Evolutionary conservation across 2,329 filamentous ascomycete species (phyloP).

Genomic region (Fusarium keratoplasticum): DNA sequence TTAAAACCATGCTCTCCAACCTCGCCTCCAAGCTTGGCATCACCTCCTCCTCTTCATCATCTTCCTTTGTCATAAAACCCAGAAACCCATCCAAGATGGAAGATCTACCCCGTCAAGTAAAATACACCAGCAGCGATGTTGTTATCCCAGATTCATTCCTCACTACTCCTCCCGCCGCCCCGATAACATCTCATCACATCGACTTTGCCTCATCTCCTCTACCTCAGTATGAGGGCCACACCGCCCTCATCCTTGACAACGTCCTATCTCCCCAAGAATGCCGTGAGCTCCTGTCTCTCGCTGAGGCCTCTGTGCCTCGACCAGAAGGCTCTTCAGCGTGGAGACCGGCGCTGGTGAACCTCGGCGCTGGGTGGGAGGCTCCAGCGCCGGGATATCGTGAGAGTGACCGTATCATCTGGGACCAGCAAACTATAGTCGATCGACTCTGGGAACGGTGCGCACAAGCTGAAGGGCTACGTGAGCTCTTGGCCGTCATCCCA

Average conservation of each 20-base stretch:
- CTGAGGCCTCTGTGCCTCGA: slow-evolving; percentile 61
- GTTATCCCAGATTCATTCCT: slow-evolving; percentile 60
- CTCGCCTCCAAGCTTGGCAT: slow-evolving; percentile 41
- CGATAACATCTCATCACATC: slow-evolving; percentile 59
- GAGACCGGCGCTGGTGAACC: slow-evolving; percentile 76
- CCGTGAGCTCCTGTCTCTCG: slow-evolving; percentile 60
- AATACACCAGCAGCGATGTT: slow-evolving; percentile 50
- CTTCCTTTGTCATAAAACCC: slow-evolving; percentile 3
- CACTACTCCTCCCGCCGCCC: slow-evolving; percentile 48
- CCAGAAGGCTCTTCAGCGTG: slow-evolving; percentile 58
- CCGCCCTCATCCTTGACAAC: slow-evolving; percentile 71
- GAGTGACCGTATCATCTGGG: slow-evolving; percentile 83
- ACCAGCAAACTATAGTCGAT: slow-evolving; percentile 70
- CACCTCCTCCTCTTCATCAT: not conserved
- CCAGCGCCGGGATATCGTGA: slow-evolving; percentile 68
- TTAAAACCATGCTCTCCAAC: slow-evolving; percentile 35
- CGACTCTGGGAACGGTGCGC: slow-evolving; percentile 72
- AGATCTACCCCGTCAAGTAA: not conserved
- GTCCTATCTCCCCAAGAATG: slow-evolving; percentile 70
- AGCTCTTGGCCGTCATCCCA: slow-evolving; percentile 53
- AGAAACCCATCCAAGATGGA: slow-evolving; percentile 9
- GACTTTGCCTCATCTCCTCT: slow-evolving; percentile 63
- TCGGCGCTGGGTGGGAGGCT: slow-evolving; percentile 70
- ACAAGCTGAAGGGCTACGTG: slow-evolving; percentile 54
- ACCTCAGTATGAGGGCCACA: slow-evolving; percentile 62